Evolutionary conservation across 2,329 filamentous ascomycete species (phyloP).

Genomic region (Neoarthrinium moseri): DNA sequence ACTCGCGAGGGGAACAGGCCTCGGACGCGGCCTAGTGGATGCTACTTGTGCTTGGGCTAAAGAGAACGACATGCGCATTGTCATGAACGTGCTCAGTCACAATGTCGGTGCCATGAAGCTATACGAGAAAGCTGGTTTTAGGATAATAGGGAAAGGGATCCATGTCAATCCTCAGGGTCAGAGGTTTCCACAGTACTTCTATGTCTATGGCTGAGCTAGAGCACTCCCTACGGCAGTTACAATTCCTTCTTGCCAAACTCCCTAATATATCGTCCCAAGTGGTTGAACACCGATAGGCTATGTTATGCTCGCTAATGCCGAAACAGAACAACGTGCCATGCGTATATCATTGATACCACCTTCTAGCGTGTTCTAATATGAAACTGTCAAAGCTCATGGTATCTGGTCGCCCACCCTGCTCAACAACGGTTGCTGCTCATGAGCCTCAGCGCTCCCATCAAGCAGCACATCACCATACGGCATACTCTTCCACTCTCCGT

Average conservation of each 20-base stretch:
- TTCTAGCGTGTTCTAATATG: no score
- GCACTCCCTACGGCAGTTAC: background rate
- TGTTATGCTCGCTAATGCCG: no score
- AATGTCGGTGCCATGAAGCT: background rate
- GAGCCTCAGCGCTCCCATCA: constrained; percentile 4
- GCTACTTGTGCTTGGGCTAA: constrained; percentile 1
- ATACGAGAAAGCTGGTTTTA: background rate
- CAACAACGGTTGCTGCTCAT: background rate
- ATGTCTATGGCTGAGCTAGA: background rate
- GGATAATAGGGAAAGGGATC: background rate
- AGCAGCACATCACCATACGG: constrained; percentile 12
- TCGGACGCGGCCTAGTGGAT: constrained; percentile 1
- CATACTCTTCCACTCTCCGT: constrained; percentile 42
- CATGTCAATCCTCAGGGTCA: background rate
- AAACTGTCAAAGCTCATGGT: background rate
- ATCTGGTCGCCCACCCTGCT: constrained; percentile 3
- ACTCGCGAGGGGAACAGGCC: background rate
- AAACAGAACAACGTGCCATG: no score
- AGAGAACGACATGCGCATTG: background rate
- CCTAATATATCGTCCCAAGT: no score
- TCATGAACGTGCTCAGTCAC: constrained; percentile 5
- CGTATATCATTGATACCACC: no score
- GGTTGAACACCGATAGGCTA: no score
- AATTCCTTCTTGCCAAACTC: no score
- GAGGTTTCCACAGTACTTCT: background rate